Conservation (phyloP, 192 early-diverging fungal genomes). For the Coemansia sp. region DNA sequence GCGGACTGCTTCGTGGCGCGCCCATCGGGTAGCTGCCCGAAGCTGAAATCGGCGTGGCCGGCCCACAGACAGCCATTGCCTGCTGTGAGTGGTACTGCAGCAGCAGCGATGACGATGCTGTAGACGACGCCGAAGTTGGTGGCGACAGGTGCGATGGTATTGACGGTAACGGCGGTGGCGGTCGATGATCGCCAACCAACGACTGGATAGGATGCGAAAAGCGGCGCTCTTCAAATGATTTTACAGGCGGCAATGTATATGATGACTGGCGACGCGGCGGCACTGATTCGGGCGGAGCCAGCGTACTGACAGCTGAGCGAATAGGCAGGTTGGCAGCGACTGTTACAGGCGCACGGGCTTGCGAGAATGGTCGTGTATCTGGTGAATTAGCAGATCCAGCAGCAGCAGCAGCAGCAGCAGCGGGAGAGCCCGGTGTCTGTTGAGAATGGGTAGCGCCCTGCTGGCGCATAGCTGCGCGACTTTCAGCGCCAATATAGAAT, state of each 20-base stretch:
- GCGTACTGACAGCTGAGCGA: conserved; percentile 3
- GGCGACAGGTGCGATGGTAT: neutral
- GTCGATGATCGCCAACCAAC: conserved; percentile 27
- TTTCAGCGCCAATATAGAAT: neutral
- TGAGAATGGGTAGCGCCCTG: neutral
- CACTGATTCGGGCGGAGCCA: conserved; percentile 17
- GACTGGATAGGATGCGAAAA: conserved; percentile 49
- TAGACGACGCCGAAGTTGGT: neutral
- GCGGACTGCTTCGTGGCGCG: neutral
- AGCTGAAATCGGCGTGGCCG: neutral
- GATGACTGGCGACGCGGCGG: conserved; percentile 51
- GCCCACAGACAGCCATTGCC: neutral
- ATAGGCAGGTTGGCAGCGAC: conserved; percentile 34
- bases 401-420: conserved; percentile 2
- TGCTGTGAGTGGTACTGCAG: conserved; percentile 7
- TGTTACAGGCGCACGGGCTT: conserved; percentile 43
- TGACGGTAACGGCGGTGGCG: conserved; percentile 5
- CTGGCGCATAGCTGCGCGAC: conserved; percentile 2
- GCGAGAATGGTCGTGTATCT: conserved; percentile 42
- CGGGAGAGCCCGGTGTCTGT: neutral
- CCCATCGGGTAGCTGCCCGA: conserved; percentile 2
- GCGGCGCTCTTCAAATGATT: conserved; percentile 49
- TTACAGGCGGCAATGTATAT: conserved; percentile 48
- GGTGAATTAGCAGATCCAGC: conserved; percentile 4
- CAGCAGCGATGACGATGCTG: neutral